Evolutionary conservation across 1,284 basidiomycete genomes (phyloP).

Genomic region (Moniliophthora roreri): DNA sequence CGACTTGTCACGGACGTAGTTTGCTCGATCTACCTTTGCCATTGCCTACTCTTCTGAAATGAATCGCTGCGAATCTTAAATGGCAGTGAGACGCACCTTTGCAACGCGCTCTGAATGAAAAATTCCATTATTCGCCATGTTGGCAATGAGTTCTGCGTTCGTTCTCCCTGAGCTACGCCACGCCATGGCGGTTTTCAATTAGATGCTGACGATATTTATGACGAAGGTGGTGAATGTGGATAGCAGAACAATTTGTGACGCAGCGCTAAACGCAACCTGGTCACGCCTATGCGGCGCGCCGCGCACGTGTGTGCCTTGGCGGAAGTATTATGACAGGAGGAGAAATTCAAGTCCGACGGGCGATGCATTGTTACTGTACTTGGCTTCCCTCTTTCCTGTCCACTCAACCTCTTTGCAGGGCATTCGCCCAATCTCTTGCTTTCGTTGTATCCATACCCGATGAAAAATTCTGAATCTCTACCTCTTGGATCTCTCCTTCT

Average conservation of each 20-base stretch:
- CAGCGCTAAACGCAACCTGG: too few relatives aligned
- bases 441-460: too few relatives aligned
- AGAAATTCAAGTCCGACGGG: too few relatives aligned
- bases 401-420: neutral
- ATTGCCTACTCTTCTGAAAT: conserved; percentile 54
- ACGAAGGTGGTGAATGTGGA: too few relatives aligned
- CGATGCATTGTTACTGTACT: too few relatives aligned
- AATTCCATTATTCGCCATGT: conserved; percentile 57
- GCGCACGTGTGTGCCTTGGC: too few relatives aligned
- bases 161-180: conserved; percentile 74
- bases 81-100: conserved; percentile 30
- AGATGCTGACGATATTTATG: too few relatives aligned
- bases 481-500: conserved; percentile 34
- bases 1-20: conserved; percentile 58
- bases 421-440: too few relatives aligned
- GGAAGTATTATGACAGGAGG: too few relatives aligned
- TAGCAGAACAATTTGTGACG: too few relatives aligned
- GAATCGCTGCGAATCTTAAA: conserved; percentile 11
- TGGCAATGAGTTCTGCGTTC: conserved; percentile 72
- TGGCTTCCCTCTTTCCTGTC: neutral
- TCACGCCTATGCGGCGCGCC: too few relatives aligned
- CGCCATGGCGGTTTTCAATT: conserved; percentile 54
- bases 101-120: conserved; percentile 53
- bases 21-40: conserved; percentile 68
- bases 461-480: too few relatives aligned